These are phyloP conservation scores for Prinsepia uniflora DNA, from an alignment of 306 rosid genomes.

Conservation along the genomic window DNA sequence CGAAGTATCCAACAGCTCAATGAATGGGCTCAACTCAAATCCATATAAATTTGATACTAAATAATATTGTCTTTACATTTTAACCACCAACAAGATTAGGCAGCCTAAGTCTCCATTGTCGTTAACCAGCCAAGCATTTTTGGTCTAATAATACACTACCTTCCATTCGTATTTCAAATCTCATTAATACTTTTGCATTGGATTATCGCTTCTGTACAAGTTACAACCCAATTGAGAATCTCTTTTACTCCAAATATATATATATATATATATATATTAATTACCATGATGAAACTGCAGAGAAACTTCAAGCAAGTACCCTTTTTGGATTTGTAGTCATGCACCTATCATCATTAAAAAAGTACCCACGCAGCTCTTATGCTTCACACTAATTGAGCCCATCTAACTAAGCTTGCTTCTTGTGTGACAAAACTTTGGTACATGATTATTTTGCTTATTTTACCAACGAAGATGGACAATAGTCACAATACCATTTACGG, in stretches of 20 bases:
- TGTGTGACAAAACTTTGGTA: too few species aligned
- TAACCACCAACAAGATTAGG: conserved; percentile 25
- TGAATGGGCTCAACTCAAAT: not conserved
- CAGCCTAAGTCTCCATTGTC: conserved; percentile 19
- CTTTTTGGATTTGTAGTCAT: too few species aligned
- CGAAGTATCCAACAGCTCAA: not conserved
- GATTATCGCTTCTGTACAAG: conserved; percentile 14
- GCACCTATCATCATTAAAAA: not conserved
- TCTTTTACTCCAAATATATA: not conserved
- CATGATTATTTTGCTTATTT: too few species aligned
- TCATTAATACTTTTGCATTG: not conserved
- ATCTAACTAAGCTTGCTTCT: too few species aligned
- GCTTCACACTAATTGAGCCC: too few species aligned
- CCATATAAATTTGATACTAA: not conserved
- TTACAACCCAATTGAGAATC: conserved; percentile 4
- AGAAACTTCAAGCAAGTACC: not conserved
- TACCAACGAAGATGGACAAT: too few species aligned
- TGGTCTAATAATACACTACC: conserved; percentile 7
- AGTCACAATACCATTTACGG: too few species aligned
- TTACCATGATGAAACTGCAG: not conserved
- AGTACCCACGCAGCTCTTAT: too few species aligned
- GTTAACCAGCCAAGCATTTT: conserved; percentile 14
- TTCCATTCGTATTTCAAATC: conserved; percentile 19
- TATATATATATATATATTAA: not conserved
- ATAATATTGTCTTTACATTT: not conserved